Evolutionary conservation across 495 filamentous ascomycete species (phyloP), one percentile per base, ranked within the genome.

Genomic region (Clavariopsis aquatica): DNA sequence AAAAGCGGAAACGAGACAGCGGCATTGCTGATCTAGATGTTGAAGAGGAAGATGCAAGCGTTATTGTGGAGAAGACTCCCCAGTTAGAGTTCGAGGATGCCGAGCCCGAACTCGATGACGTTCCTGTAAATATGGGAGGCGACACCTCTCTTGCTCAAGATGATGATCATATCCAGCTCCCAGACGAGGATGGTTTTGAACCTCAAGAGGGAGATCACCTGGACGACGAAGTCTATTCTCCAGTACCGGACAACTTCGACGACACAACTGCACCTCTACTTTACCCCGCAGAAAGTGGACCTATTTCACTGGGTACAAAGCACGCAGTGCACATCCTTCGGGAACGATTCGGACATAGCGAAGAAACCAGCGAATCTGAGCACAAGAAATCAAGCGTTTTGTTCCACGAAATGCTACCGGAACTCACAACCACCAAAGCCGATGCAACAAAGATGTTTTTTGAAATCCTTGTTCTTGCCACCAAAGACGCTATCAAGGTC

Each of bases 391-490:
- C 83, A 6, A 82, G 82, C 41, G 89, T 96, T 6, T 78, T 92
- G 19, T 98, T 98, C 83, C 92, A 96, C 73, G 90, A 96, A 38
- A 82, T 98, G 49, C 82, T 96, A 1, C 94, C 94, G 0, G 90
- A 93, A 77, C 74, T 79, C 52, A 84, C 81, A 55, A 91, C 94
- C 1, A 87, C 82, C 53, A 88, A 89, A 71, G 86, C 86, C 13
- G 94, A 98, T 68, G 95, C 95, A 2, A 97, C 94, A 41, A 96
- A 96, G 80, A 96, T 98, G 93, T 98, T 98, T 78, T 98, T 98
- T 63, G 95, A 98, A 77, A 86, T 93, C 36, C 79, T 98, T 43
- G 94, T 98, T 5, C 79, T 98, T 52, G 95, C 95, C 12, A 98
- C 94, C 13, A 98, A 98, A 80, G 95, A 98, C 76, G 94, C 94